Percentiles rank a stretch among this genome's conserved stretches.
Conservation (phyloP, 352 stramenopile genomes). For the Phytophthora pisi region DNA sequence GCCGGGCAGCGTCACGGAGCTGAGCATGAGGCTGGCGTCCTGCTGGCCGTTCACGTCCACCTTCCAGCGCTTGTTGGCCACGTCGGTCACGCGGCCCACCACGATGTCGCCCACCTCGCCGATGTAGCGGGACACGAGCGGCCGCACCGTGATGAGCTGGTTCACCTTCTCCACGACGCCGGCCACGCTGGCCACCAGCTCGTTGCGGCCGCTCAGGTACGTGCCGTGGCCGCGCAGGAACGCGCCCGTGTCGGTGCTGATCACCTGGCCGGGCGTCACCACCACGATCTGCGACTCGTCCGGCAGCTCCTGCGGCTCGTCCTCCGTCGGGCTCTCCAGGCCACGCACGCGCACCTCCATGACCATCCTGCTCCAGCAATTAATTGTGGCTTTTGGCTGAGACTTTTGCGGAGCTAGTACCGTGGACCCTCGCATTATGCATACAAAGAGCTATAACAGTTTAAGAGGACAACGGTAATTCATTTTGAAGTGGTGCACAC, state of each 20-base stretch:
- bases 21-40: slow-evolving; percentile 91
- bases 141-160: slow-evolving; percentile 95
- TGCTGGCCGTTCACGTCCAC: slow-evolving; percentile 92
- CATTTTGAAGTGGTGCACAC: not conserved
- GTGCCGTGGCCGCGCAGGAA: slow-evolving; percentile 95
- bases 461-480: not conserved
- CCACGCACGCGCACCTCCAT: slow-evolving; percentile 53
- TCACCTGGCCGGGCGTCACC: slow-evolving; percentile 78
- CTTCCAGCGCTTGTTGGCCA: slow-evolving; percentile 95
- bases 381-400: not conserved
- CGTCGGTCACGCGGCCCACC: slow-evolving; percentile 94
- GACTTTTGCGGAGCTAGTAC: not conserved
- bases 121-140: slow-evolving; percentile 91
- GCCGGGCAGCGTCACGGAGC: slow-evolving; percentile 94
- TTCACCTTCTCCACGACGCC: slow-evolving; percentile 97
- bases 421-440: not conserved
- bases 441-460: too few relatives aligned
- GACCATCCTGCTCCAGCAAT: slow-evolving; percentile 13
- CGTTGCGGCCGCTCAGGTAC: slow-evolving; percentile 87
- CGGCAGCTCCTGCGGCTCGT: slow-evolving; percentile 34
- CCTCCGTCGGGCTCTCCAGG: slow-evolving; percentile 15
- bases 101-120: slow-evolving; percentile 97
- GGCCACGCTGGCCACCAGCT: slow-evolving; percentile 93
- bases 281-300: slow-evolving; percentile 61
- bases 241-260: slow-evolving; percentile 75